Evolutionary conservation across 371 early-diverging fungal species (phyloP).

Genomic region (Mucor mucedo): DNA sequence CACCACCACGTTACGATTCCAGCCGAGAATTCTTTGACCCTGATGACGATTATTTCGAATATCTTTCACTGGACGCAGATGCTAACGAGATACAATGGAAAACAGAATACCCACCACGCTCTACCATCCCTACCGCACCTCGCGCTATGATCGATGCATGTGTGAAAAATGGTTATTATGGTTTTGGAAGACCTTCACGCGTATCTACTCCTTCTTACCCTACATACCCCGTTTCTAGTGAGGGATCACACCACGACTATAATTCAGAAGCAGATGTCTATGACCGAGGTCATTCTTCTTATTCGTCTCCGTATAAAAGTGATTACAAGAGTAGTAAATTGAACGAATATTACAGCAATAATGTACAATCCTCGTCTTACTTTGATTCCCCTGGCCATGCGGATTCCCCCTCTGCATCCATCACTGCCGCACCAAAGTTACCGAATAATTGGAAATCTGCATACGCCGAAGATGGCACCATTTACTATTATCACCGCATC

Average conservation of each 20-base stretch:
- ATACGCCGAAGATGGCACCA: constrained; percentile 36
- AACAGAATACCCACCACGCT: constrained; percentile 32
- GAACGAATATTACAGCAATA: not conserved
- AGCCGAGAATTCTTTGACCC: constrained; percentile 41
- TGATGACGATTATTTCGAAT: constrained; percentile 38
- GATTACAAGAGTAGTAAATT: constrained; percentile 9
- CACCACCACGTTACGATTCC: constrained; percentile 15
- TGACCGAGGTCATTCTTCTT: not conserved
- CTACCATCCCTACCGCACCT: constrained; percentile 38
- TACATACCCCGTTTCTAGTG: constrained; percentile 3
- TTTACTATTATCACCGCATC: constrained; percentile 45
- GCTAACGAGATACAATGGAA: constrained; percentile 30
- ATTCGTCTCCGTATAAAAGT: not conserved
- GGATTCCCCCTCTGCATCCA: not conserved
- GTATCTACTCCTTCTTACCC: not conserved
- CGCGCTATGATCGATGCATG: constrained; percentile 41
- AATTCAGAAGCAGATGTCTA: not conserved
- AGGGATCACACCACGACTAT: not conserved
- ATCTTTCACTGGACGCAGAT: constrained; percentile 29
- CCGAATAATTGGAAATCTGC: constrained; percentile 40
- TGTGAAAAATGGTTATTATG: constrained; percentile 28
- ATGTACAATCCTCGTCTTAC: not conserved
- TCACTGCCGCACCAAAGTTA: constrained; percentile 16
- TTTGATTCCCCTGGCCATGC: constrained; percentile 2
- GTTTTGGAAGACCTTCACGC: constrained; percentile 18